Evolutionary conservation across 345 rosid species (phyloP).

Genomic region (Orychophragmus violaceus): DNA sequence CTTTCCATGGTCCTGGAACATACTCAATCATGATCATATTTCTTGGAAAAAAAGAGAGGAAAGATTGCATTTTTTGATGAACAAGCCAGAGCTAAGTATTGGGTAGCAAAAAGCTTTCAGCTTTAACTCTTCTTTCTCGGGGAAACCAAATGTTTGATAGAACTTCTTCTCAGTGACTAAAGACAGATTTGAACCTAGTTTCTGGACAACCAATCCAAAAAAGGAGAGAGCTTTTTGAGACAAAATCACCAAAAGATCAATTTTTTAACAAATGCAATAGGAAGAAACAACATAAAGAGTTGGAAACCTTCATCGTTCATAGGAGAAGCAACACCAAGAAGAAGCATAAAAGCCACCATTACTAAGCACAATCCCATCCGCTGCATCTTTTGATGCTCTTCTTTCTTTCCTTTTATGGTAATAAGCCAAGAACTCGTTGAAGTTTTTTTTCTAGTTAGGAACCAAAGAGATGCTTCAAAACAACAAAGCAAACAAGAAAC

Average conservation of each 20-base stretch:
- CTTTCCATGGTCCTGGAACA: neutral
- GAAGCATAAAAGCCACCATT: slow-evolving; percentile 24
- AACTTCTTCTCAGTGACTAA: neutral
- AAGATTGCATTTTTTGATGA: slow-evolving; percentile 2
- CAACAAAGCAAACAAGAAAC: slow-evolving; percentile 9
- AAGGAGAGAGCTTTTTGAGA: too few relatives aligned
- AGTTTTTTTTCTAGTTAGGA: neutral
- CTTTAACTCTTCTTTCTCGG: slow-evolving; percentile 21
- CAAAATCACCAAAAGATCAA: neutral
- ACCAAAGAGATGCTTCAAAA: neutral
- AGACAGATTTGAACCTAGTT: too few relatives aligned
- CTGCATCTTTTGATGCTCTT: too few relatives aligned
- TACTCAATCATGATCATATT: slow-evolving; percentile 6
- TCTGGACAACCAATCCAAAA: too few relatives aligned
- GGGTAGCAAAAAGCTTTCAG: slow-evolving; percentile 10
- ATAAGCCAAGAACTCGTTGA: slow-evolving; percentile 13
- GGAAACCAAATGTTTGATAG: neutral
- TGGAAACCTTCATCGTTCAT: slow-evolving; percentile 50
- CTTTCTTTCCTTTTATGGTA: slow-evolving; percentile 9
- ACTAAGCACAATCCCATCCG: too few relatives aligned
- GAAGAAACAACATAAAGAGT: neutral
- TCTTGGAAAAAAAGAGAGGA: neutral
- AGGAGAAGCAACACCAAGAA: slow-evolving; percentile 39
- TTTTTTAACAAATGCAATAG: neutral
- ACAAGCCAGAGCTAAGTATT: slow-evolving; percentile 9